Base-by-base conservation (phyloP, 495 filamentous ascomycete genomes). In the Neurospora discreta region DNA sequence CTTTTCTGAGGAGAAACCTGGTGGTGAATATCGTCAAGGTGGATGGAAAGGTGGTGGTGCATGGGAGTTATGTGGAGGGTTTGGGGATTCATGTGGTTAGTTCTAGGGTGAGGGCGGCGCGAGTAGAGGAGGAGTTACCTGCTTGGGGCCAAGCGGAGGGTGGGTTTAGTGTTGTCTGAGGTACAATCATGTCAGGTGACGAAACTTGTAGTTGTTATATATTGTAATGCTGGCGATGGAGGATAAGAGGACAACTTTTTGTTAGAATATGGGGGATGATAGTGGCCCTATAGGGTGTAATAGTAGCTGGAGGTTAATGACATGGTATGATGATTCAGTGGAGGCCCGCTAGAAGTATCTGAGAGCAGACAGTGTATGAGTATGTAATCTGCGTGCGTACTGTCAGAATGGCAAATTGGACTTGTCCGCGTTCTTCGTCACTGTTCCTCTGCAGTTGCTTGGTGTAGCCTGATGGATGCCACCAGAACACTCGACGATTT, bases 1-100 rank as follows among this genome's bases (percentile, higher is more conserved):
- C 75, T 6, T 87, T 85, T 73, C 75, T 91, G 40, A 81, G 71
- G 60, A 67, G 75, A 30, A 78, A 82, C 20, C 74, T 91, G 41
- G 44, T 80, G 4, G 84, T 76, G 69, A 74, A 79, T 52, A 74
- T 87, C 23, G 76, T 81, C 11, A 75, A 77, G 15, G 72, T 76
- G 0, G 60, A 42, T 5, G 78, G 71, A 52, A 82, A 75, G 77
- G 74, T 33, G 73, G 74, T 20, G 74, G 71, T 39, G 73, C 75
- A 76, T 30, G 69, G 71, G 0, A 69, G 39, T 18, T 69, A 72
- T 39, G 77, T 84, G n/a, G 44, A 68, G 38, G 80, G 77, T 16
- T 70, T 87, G 20, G 69, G 41, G 65, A 76, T 86, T n/a, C 69
- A 68, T 6, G 77, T 87, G 40, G 81, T 78, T 18, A 86, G 82